Conservation (phyloP, 2,329 filamentous ascomycete species). For the Lachnellula subtilissima region DNA sequence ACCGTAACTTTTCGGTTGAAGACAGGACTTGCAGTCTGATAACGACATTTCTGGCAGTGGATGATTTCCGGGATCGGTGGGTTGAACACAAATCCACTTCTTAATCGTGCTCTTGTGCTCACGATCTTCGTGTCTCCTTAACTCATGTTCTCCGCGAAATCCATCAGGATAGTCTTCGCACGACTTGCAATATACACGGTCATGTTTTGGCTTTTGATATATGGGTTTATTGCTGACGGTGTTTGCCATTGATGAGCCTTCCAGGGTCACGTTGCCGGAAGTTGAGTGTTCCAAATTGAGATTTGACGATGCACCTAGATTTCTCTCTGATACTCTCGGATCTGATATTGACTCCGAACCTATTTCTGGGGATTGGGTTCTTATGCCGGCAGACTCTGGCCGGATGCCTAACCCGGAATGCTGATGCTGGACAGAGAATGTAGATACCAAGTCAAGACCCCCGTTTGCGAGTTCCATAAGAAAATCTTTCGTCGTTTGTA, state of each 20-base stretch:
- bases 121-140: constrained; percentile 59
- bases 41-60: constrained; percentile 58
- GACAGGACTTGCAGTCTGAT: constrained; percentile 65
- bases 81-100: constrained; percentile 54
- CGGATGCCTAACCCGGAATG: too few species aligned
- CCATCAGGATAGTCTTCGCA: constrained; percentile 78
- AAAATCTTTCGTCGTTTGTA: not conserved
- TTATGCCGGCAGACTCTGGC: too few species aligned
- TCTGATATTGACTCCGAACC: not conserved
- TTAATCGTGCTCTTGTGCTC: constrained; percentile 54
- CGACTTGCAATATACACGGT: constrained; percentile 49
- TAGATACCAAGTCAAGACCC: not conserved
- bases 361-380: too few species aligned
- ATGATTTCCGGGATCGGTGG: constrained; percentile 36
- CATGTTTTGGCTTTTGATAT: not conserved
- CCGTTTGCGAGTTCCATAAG: not conserved
- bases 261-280: not conserved
- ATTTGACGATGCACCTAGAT: not conserved
- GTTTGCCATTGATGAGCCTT: not conserved
- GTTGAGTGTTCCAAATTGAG: not conserved
- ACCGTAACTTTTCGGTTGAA: constrained; percentile 78
- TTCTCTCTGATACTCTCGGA: not conserved
- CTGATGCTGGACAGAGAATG: not conserved
- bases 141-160: constrained; percentile 83
- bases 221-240: not conserved